A percentile compares a stretch with the other conserved stretches of the same genome.
Evolutionary conservation across 2,329 filamentous ascomycete species (phyloP).

Genomic region (Tolypocladium ovalisporum): DNA sequence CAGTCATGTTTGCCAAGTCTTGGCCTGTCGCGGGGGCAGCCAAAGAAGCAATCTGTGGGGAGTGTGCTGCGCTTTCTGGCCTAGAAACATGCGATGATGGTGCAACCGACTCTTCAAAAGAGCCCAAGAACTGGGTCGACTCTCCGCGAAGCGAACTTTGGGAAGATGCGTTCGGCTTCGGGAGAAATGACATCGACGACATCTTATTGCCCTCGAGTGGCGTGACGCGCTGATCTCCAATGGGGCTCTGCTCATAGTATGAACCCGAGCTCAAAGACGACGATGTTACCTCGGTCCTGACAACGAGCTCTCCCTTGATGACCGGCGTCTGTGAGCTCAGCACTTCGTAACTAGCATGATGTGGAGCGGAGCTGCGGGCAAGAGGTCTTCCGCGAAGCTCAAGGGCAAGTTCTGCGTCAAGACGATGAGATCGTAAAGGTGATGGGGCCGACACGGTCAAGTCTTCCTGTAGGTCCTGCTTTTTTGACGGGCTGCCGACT

Average conservation of each 20-base stretch:
- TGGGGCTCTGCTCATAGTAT: neutral
- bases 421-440: neutral
- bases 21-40: neutral
- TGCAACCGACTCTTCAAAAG: too few relatives aligned
- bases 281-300: too few relatives aligned
- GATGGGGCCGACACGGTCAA: neutral
- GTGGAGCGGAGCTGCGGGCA: neutral
- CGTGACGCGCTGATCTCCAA: fast-evolving
- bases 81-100: too few relatives aligned
- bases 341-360: neutral
- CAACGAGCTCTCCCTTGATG: neutral
- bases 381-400: neutral
- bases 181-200: neutral
- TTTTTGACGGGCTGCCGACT: neutral
- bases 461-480: neutral
- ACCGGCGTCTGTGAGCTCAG: neutral
- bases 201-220: neutral
- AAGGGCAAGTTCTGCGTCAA: constrained; percentile 1
- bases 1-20: constrained; percentile 6
- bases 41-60: neutral
- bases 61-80: neutral
- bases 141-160: neutral
- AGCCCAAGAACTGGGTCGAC: neutral
- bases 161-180: neutral
- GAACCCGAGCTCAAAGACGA: neutral